phyloP scores from a whole-genome alignment of 2,329 filamentous ascomycete species.

The Boeremia lycopersici region DNA sequence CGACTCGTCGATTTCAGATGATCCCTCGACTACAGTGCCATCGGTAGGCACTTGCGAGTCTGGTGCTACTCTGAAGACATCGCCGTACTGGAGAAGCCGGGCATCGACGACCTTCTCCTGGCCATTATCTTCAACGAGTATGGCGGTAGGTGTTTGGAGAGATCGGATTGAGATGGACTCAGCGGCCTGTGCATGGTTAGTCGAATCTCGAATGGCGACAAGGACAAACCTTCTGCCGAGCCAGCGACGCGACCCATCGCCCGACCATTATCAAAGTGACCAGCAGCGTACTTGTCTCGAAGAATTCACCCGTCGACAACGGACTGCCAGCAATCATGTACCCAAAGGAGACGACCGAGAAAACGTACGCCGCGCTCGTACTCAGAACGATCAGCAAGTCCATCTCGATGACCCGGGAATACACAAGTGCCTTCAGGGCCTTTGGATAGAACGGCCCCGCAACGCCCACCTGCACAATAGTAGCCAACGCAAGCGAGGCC shows the following conservation, averaged over 20 bases:
- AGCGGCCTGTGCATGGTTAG: constrained; percentile 41
- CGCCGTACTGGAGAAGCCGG: constrained; percentile 72
- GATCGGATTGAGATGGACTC: constrained; percentile 58
- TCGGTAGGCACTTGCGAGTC: constrained; percentile 70
- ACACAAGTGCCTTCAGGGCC: constrained; percentile 66
- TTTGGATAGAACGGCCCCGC: constrained; percentile 71
- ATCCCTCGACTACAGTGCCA: constrained; percentile 66
- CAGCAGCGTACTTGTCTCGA: constrained; percentile 62
- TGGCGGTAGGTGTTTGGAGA: constrained; percentile 64
- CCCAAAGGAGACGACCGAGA: constrained; percentile 59
- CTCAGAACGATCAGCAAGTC: constrained; percentile 71
- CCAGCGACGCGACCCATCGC: constrained; percentile 54
- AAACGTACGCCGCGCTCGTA: constrained; percentile 69
- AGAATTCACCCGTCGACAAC: constrained; percentile 55
- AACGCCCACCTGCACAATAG: constrained; percentile 67
- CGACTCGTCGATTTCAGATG: constrained; percentile 73
- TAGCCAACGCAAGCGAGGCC: constrained; percentile 67
- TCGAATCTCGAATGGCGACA: background rate
- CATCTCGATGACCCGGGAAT: constrained; percentile 68
- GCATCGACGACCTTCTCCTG: constrained; percentile 63
- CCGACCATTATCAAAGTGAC: constrained; percentile 62
- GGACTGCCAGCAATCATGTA: constrained; percentile 45
- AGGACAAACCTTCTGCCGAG: constrained; percentile 48
- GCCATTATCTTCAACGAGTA: constrained; percentile 52
- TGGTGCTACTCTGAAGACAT: constrained; percentile 67